A percentile compares a stretch with the other conserved stretches of the same genome.
phyloP scores from a whole-genome alignment of 306 rosid genomes.

The Prunus salicina region DNA sequence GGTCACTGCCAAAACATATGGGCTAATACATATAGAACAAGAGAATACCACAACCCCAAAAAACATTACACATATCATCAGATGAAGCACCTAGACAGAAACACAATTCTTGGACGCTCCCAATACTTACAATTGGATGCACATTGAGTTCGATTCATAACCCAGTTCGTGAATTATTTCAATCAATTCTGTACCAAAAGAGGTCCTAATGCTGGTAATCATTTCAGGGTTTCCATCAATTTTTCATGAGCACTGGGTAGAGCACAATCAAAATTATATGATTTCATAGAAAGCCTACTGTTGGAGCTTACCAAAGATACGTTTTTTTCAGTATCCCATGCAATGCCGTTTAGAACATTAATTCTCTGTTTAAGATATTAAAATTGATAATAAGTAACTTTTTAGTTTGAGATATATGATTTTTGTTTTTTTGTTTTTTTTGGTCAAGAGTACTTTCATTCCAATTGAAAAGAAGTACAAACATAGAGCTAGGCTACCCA shows the following conservation, averaged over 20 bases:
- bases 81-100: not conserved
- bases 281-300: not conserved
- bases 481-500: too few species aligned
- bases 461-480: too few species aligned
- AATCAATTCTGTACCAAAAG: not conserved
- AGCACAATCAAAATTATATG: not conserved
- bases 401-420: not conserved
- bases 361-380: conserved; percentile 34
- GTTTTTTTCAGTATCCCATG: conserved; percentile 64
- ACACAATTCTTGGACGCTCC: not conserved
- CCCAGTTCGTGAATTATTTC: not conserved
- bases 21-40: not conserved
- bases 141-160: not conserved
- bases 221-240: not conserved
- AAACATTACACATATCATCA: not conserved
- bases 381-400: conserved; percentile 8
- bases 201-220: not conserved
- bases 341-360: conserved; percentile 90
- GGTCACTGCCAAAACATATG: conserved; percentile 58
- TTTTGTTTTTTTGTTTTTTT: too few species aligned
- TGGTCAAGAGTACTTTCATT: too few species aligned
- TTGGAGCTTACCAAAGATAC: conserved; percentile 64
- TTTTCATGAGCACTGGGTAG: not conserved
- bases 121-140: too few species aligned
- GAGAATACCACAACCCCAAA: not conserved